Evolutionary conservation across 2,329 filamentous ascomycete species (phyloP), one percentile per base, ranked within the genome.

Genomic region (Diaporthe vaccinii): DNA sequence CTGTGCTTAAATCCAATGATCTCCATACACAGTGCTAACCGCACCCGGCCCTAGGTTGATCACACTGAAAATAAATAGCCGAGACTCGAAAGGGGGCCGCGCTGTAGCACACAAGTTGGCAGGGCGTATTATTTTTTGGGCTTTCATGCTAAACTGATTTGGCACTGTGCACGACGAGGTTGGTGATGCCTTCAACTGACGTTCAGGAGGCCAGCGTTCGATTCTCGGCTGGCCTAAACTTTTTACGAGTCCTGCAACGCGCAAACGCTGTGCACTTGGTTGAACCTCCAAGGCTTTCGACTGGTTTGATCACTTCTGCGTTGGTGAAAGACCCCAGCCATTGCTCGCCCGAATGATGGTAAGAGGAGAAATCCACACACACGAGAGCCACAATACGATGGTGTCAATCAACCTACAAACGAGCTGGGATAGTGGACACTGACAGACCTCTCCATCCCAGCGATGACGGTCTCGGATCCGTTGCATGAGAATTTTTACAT

Each of bases 61-160:
- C 9, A 71, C 61, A 55, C 55, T 71, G 62, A 68, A 61, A 70
- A 74, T 22, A 74, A 74, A 28, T 74, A 53, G 46, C 49, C 58
- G 53, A 36, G 51, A 44, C 39, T 62, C 70, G 58, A 73, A 73
- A 73, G 70, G 41, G 59, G 70, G 46, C 46, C 70, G 70, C 70
- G 70, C 70, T 73, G 70, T 73, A 73, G 70, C 46, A 65, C 25
- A 31, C 8, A 57, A 70, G 49, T 34, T 72, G 44, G 73, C 62
- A 74, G 62, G 55, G 73, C 51, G 73, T 77, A 46, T 4, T 17
- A 79, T 76, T 85, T 85, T 92, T 91, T 93, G 83, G 82, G 87
- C 75, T 36, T 86, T 87, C 70, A 12, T 39, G 49, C 36, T 55
- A 6, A 8, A 8, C 22, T 20, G 9, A 31, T 44, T 31, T 62